Conservation (phyloP, 768 basidiomycete genomes). For the Postia placenta region DNA sequence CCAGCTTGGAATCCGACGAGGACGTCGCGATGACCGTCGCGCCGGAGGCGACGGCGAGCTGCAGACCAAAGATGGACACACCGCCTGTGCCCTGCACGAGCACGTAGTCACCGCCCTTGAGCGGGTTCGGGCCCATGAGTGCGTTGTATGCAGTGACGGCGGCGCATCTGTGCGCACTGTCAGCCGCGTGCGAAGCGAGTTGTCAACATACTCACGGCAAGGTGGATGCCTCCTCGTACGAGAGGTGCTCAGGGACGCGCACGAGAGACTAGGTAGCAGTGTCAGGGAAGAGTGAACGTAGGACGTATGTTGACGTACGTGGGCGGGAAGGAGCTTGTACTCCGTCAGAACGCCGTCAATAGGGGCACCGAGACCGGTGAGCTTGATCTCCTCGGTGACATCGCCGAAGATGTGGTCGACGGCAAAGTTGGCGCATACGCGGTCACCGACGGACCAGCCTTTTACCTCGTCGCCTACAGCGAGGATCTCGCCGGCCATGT, state of each 20-base stretch:
- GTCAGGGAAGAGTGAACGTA: background rate
- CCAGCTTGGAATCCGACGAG: constrained; percentile 58
- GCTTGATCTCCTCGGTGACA: constrained; percentile 26
- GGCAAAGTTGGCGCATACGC: constrained; percentile 49
- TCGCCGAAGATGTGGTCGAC: constrained; percentile 44
- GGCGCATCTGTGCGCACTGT: constrained; percentile 41
- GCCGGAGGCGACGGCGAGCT: constrained; percentile 57
- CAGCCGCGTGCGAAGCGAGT: background rate
- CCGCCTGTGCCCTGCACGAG: constrained; percentile 53
- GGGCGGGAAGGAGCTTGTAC: constrained; percentile 21
- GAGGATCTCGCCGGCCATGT: constrained; percentile 54
- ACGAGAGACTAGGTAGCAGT: constrained; percentile 27
- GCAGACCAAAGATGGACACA: constrained; percentile 51
- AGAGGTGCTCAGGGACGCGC: constrained; percentile 47
- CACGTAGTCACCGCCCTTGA: constrained; percentile 56
- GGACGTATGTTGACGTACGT: constrained; percentile 11
- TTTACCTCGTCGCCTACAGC: constrained; percentile 34
- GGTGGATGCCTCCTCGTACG: constrained; percentile 59
- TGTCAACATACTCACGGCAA: constrained; percentile 37
- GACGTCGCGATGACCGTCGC: constrained; percentile 64
- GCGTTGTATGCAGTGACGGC: constrained; percentile 63
- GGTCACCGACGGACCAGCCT: constrained; percentile 49
- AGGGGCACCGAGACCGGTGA: constrained; percentile 39
- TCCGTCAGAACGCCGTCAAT: constrained; percentile 36
- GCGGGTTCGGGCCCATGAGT: constrained; percentile 39